Base-by-base conservation (phyloP, 2,329 filamentous ascomycete genomes). In the Penicillium sp. region DNA sequence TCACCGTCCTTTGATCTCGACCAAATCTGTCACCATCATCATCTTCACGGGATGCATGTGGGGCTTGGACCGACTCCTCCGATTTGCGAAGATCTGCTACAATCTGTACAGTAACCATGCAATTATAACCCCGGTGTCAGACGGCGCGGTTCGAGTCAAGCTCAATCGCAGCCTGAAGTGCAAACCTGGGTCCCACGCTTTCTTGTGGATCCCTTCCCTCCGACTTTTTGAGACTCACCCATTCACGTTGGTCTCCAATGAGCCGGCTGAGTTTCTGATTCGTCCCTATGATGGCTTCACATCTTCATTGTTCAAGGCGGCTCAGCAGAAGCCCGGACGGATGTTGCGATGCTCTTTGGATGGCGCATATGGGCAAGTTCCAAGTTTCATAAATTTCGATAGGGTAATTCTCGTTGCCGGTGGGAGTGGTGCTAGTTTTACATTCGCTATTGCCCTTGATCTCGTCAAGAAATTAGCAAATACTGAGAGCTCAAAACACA, bases 151-250 rank as follows among this genome's bases (percentile, higher is more conserved):
- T 16, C 79, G 82, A 36, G 77, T 86, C n/a, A 75, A 78, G 0
- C 70, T 86, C 31, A 82, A 83, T 66, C 76, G 79, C 2, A 79
- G 80, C 1, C 56, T 75, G 0, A 69, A 72, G 2, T 79, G 80
- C 1, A 67, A 72, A 2, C 78, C 85, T 0, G 85, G 84, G 1
- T 82, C 83, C 57, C 86, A 89, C 64, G 84, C 83, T 61, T 87
- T 86, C 63, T 69, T 88, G 29, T 88, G 84, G 83, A 79, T 88
- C 6, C 86, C 86, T 0, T 72, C 72, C 4, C 77, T 88, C 45
- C 80, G 85, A 9, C 60, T 74, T 1, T 72, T 81, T 16, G 82
- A 88, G 68, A 84, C 81, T 2, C 86, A 89, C 57, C 62, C 59
- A 2, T 63, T 64, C 22, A 64, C 60, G 3, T 31, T 62, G n/a